Base-by-base conservation (phyloP, 768 basidiomycete genomes). In the Cystofilobasidium ferigula region DNA sequence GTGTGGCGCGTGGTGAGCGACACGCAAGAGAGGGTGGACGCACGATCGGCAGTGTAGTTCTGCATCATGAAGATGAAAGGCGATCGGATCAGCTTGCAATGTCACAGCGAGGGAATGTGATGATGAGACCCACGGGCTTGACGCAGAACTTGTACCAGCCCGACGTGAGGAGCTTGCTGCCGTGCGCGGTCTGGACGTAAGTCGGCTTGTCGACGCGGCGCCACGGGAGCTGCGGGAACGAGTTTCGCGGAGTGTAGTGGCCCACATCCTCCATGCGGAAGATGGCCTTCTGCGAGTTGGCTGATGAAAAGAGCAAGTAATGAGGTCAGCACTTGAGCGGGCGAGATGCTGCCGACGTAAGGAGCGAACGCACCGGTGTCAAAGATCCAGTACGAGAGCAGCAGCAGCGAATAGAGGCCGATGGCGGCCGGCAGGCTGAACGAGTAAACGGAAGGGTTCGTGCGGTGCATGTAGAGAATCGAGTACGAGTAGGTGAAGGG, bases 261-360 rank as follows among this genome's bases (percentile, higher is more conserved):
- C 91, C 93, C 72, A 91, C 89, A 43, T 87, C 87, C 74, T 94
- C 87, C 87, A 97, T 94, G 75, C 95, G 94, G 83, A 98, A 98
- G 69, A 85, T 60, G n/a, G 61, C 32, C 26, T 62, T 66, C 28
- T 62, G 67, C 22, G 57, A 60, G 36, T 43, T 47, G 54, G 45
- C 45, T 57, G 34, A 22, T 24, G 47, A 26, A 26, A 61, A 28
- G 43, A 26, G 24, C 43, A 45, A 61, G 40, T 20, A 45, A 34
- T 16, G 24, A 38, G 14, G 18, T n/a, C 24, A 38, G 30, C 14
- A 26, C n/a, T n/a, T n/a, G n/a, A n/a, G n/a, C n/a, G 20, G 43
- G 61, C 4, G 22, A 47, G 28, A 20, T 14, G n/a, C 20, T 13
- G 28, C 32, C 16, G 30, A 38, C 35, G 43, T 35, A 35, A 35